Evolutionary conservation across 208 protist genomes (phyloP).

Genomic region (Lotmaria passim): DNA sequence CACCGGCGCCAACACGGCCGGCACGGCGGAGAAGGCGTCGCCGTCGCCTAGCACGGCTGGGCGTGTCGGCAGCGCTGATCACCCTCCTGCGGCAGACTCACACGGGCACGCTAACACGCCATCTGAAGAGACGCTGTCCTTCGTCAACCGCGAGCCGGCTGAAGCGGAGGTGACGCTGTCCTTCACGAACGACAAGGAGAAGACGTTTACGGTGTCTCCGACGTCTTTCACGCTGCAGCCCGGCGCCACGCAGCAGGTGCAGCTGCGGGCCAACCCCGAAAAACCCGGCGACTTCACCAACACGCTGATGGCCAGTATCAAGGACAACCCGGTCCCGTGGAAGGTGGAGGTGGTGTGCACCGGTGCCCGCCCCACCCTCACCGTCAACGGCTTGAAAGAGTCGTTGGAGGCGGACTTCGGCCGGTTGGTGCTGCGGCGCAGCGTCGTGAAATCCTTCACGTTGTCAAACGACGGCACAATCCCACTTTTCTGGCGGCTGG

Average conservation of each 20-base stretch:
- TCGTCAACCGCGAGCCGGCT: slow-evolving; percentile 91
- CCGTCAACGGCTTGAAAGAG: slow-evolving; percentile 78
- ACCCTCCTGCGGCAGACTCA: neutral
- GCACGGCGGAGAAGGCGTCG: slow-evolving; percentile 5
- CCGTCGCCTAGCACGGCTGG: neutral
- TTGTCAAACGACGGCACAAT: slow-evolving; percentile 82
- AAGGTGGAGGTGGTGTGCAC: slow-evolving; percentile 81
- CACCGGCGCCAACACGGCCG: slow-evolving; percentile 4
- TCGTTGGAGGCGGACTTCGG: slow-evolving; percentile 75
- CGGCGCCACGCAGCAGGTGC: slow-evolving; percentile 80
- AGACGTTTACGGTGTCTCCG: slow-evolving; percentile 82
- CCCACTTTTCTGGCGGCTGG: slow-evolving; percentile 77
- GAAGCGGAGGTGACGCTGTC: slow-evolving; percentile 71
- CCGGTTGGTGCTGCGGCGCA: slow-evolving; percentile 71
- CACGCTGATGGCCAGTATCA: slow-evolving; percentile 86
- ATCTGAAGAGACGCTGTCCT: slow-evolving; percentile 73
- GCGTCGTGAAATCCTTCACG: slow-evolving; percentile 43
- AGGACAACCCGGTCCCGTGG: slow-evolving; percentile 93
- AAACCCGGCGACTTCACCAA: slow-evolving; percentile 81
- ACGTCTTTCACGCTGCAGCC: slow-evolving; percentile 71
- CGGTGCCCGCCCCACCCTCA: slow-evolving; percentile 83
- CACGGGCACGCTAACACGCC: neutral
- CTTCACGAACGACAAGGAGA: slow-evolving; percentile 88
- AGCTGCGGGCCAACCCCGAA: slow-evolving; percentile 87
- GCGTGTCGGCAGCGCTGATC: neutral